Conservation (phyloP, 1,284 basidiomycete species). For the Heterobasidion parviporum region DNA sequence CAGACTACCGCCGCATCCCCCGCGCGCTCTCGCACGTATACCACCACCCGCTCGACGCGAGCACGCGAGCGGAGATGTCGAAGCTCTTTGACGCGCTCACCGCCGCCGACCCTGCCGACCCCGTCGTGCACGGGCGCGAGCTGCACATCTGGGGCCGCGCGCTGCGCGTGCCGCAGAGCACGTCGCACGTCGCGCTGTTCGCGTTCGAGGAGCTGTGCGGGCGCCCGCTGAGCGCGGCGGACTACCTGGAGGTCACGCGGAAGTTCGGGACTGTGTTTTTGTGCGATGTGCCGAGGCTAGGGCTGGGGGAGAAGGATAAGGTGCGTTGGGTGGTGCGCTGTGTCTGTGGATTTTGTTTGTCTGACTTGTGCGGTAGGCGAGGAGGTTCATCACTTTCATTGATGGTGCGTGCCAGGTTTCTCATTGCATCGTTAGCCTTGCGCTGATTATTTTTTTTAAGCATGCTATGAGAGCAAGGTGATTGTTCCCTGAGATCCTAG, state of each 20-base stretch:
- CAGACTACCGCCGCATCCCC: conserved; percentile 90
- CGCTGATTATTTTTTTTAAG: conserved; percentile 25
- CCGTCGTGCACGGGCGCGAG: conserved; percentile 56
- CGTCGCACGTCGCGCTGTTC: conserved; percentile 78
- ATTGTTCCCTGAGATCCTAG: not conserved
- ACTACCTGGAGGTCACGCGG: conserved; percentile 92
- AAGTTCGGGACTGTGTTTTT: conserved; percentile 87
- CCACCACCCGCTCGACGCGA: conserved; percentile 68
- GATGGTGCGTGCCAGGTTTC: conserved; percentile 52
- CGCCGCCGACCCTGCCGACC: conserved; percentile 39
- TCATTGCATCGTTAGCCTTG: not conserved
- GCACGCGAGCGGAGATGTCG: conserved; percentile 63
- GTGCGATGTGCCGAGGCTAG: conserved; percentile 84
- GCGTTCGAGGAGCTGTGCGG: conserved; percentile 86
- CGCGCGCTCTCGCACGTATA: conserved; percentile 90
- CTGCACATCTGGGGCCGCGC: conserved; percentile 87
- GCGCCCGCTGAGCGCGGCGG: conserved; percentile 84
- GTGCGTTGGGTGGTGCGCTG: conserved; percentile 28
- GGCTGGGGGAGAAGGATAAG: conserved; percentile 81
- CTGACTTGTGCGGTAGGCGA: conserved; percentile 41
- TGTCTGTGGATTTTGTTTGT: not conserved
- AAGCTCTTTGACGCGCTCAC: conserved; percentile 79
- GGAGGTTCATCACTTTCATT: conserved; percentile 96
- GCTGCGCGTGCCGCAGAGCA: conserved; percentile 74
- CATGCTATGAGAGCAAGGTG: conserved; percentile 88